phyloP scores from a whole-genome alignment of 1,284 basidiomycete genomes.

The Phellopilus nigrolimitatus region DNA sequence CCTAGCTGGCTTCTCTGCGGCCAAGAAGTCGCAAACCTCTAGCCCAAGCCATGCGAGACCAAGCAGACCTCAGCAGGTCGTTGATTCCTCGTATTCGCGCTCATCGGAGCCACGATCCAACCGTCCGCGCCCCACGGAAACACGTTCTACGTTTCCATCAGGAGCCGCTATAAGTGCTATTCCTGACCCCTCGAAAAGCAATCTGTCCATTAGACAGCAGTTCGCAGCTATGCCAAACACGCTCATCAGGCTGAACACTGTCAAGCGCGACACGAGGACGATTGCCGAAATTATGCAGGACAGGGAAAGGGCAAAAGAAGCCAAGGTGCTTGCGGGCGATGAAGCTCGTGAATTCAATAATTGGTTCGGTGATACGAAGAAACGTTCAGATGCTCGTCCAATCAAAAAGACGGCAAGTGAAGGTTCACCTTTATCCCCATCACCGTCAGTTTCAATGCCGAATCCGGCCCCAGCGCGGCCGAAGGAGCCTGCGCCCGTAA shows the following conservation, averaged over 20 bases:
- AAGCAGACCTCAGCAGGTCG: neutral
- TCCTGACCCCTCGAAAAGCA: neutral
- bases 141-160: neutral
- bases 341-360: conserved; percentile 65
- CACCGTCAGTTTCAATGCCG: conserved; percentile 33
- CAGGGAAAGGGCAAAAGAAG: conserved; percentile 46
- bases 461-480: conserved; percentile 16
- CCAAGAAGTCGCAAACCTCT: conserved; percentile 25
- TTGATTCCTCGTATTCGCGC: conserved; percentile 45
- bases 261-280: conserved; percentile 72
- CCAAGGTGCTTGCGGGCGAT: conserved; percentile 59
- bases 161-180: neutral
- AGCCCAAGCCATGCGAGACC: neutral
- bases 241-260: conserved; percentile 62
- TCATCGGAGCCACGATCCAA: conserved; percentile 47
- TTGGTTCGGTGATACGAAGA: conserved; percentile 59
- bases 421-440: conserved; percentile 25
- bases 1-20: conserved; percentile 38
- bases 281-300: conserved; percentile 76
- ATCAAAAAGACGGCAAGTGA: conserved; percentile 28
- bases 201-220: conserved; percentile 51
- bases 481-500: neutral
- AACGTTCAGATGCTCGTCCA: conserved; percentile 27
- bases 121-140: conserved; percentile 23
- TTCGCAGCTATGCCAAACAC: conserved; percentile 57